These are phyloP conservation scores for Globisporangium alternatum DNA, from an alignment of 352 stramenopile genomes.

Conservation along the genomic window DNA sequence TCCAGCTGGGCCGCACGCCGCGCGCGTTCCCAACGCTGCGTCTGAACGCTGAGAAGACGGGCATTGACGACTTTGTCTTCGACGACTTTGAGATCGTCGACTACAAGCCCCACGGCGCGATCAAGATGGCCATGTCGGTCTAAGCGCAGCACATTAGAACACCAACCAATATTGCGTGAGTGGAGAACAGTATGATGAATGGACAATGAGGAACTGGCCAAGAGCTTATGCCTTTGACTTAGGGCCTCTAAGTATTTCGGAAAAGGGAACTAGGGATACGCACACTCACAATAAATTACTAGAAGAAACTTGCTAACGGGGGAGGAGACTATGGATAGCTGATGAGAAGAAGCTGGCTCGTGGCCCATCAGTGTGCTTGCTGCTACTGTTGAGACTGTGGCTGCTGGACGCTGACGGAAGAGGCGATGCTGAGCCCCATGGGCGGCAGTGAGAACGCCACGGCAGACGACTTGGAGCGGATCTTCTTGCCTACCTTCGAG, in stretches of 20 bases:
- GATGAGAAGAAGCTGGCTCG: background rate
- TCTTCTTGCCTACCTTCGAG: conserved; percentile 59
- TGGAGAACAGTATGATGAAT: background rate
- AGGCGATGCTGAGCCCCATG: conserved; percentile 64
- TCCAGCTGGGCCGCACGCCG: conserved; percentile 93
- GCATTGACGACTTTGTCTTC: conserved; percentile 96
- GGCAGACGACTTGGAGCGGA: conserved; percentile 42
- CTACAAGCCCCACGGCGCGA: conserved; percentile 95
- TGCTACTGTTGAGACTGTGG: conserved; percentile 34
- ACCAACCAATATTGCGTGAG: background rate
- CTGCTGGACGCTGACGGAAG: conserved; percentile 40
- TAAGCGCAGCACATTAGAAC: conserved; percentile 19
- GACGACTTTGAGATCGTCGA: conserved; percentile 95
- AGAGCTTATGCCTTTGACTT: background rate
- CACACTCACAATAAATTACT: conserved; percentile 13
- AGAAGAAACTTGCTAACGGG: background rate
- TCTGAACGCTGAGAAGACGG: conserved; percentile 83
- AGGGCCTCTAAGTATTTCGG: background rate
- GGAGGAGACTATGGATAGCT: background rate
- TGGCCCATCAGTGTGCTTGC: conserved; percentile 8
- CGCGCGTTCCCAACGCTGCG: conserved; percentile 94
- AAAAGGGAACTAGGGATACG: background rate
- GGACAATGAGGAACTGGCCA: background rate
- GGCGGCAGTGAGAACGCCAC: conserved; percentile 74
- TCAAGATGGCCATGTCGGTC: conserved; percentile 99